Conservation (phyloP, 2,329 filamentous ascomycete species). For the Corynespora cassiicola region DNA sequence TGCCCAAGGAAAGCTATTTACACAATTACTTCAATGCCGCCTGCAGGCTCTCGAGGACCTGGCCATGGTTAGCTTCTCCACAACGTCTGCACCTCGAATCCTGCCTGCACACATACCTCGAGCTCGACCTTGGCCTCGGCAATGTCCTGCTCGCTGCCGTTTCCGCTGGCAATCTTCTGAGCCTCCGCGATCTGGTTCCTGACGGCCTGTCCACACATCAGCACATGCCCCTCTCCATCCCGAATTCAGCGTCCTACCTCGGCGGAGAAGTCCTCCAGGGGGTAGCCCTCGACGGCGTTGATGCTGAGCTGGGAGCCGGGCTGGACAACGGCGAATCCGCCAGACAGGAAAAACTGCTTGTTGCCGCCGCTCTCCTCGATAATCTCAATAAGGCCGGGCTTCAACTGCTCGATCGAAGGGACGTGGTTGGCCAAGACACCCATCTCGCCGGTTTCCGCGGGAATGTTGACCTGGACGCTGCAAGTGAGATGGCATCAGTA, state of each 20-base stretch:
- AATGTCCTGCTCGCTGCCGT: slow-evolving; percentile 94
- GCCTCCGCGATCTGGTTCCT: slow-evolving; percentile 90
- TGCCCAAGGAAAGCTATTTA: slow-evolving; percentile 47
- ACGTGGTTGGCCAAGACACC: slow-evolving; percentile 99
- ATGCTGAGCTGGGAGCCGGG: slow-evolving; percentile 95
- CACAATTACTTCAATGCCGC: slow-evolving; percentile 77
- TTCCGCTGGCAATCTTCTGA: slow-evolving; percentile 90
- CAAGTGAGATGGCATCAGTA: slow-evolving; percentile 38
- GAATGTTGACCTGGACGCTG: slow-evolving; percentile 97
- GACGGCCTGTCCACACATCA: slow-evolving; percentile 65
- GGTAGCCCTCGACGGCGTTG: slow-evolving; percentile 95
- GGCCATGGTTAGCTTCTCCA: slow-evolving; percentile 42
- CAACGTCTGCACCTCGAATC: too few species aligned
- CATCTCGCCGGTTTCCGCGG: slow-evolving; percentile 98
- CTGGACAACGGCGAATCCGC: slow-evolving; percentile 96
- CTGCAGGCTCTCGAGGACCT: slow-evolving; percentile 86
- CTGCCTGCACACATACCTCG: slow-evolving; percentile 69
- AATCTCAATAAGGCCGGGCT: slow-evolving; percentile 93
- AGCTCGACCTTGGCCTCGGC: slow-evolving; percentile 99
- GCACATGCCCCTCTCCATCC: slow-evolving; percentile 3
- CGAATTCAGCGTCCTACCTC: slow-evolving; percentile 59
- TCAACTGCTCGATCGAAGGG: slow-evolving; percentile 97
- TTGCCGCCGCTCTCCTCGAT: slow-evolving; percentile 86
- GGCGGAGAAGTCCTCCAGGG: slow-evolving; percentile 93
- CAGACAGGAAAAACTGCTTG: slow-evolving; percentile 99